Evolutionary conservation across 1,284 basidiomycete species (phyloP).

Genomic region (Marasmius oreades): DNA sequence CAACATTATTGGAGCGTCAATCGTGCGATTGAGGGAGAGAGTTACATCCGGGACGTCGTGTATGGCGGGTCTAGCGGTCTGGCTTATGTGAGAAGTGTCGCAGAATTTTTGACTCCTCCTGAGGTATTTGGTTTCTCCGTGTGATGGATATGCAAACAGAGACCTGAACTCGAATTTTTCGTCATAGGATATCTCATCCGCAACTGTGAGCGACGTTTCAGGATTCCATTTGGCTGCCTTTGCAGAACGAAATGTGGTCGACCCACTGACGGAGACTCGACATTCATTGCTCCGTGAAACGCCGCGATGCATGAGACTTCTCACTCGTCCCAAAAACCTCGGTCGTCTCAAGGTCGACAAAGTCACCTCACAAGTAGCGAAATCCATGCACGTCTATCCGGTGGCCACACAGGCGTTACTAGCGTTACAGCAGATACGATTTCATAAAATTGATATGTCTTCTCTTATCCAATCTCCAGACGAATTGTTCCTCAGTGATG

Average conservation of each 20-base stretch:
- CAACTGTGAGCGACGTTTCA: slow-evolving; percentile 19
- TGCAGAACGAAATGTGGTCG: slow-evolving; percentile 55
- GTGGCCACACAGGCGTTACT: slow-evolving; percentile 36
- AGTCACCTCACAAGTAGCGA: slow-evolving; percentile 30
- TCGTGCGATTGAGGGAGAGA: slow-evolving; percentile 50
- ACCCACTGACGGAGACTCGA: slow-evolving; percentile 59
- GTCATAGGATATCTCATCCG: background rate
- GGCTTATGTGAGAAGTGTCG: slow-evolving; percentile 70
- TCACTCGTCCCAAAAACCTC: background rate
- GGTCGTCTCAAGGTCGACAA: slow-evolving; percentile 9
- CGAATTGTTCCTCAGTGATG: slow-evolving; percentile 63
- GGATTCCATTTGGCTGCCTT: slow-evolving; percentile 52
- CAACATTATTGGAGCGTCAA: slow-evolving; percentile 44
- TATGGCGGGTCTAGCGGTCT: slow-evolving; percentile 73
- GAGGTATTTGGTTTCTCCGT: slow-evolving; percentile 17
- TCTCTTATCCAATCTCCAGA: slow-evolving; percentile 56
- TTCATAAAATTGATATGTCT: slow-evolving; percentile 63
- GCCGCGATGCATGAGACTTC: slow-evolving; percentile 25
- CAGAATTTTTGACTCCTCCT: slow-evolving; percentile 50
- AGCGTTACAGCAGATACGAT: slow-evolving; percentile 37
- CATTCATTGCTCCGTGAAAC: slow-evolving; percentile 38
- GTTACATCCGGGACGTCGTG: slow-evolving; percentile 63
- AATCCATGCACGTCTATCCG: slow-evolving; percentile 43
- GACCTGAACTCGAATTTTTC: background rate
- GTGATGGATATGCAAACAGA: slow-evolving; percentile 3